Conservation (phyloP, 306 rosid genomes). For the Quercus bicolor region DNA sequence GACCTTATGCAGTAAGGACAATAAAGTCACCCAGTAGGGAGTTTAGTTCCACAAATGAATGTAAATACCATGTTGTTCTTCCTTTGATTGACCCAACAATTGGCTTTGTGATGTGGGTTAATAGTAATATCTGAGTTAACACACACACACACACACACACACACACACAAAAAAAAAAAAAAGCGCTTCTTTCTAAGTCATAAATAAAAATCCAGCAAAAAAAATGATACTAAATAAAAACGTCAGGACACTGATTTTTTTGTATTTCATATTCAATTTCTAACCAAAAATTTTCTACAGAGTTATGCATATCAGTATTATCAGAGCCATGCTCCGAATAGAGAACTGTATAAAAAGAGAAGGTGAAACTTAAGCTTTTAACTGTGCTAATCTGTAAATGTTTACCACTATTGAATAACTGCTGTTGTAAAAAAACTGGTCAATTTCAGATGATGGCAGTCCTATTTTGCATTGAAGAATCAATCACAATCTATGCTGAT, state of each 20-base stretch:
- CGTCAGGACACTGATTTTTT: neutral
- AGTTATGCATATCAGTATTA: slow-evolving; percentile 9
- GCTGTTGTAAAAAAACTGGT: neutral
- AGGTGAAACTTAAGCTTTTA: slow-evolving; percentile 9
- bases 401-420: slow-evolving; percentile 11
- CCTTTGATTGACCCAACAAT: too few relatives aligned
- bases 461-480: neutral
- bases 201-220: too few relatives aligned
- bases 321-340: slow-evolving; percentile 4
- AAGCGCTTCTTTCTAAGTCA: too few relatives aligned
- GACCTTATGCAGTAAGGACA: too few relatives aligned
- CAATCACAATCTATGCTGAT: slow-evolving; percentile 42
- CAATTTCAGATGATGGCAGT: neutral
- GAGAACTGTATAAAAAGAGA: neutral
- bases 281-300: slow-evolving; percentile 14
- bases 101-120: too few relatives aligned
- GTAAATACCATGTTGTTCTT: too few relatives aligned
- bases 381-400: slow-evolving; percentile 22
- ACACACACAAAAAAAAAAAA: too few relatives aligned
- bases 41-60: too few relatives aligned
- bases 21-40: too few relatives aligned
- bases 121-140: too few relatives aligned
- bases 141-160: too few relatives aligned
- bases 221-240: too few relatives aligned
- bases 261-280: slow-evolving; percentile 8